Base-by-base conservation (phyloP, 2,329 filamentous ascomycete genomes). In the Cadophora luteo-olivacea region DNA sequence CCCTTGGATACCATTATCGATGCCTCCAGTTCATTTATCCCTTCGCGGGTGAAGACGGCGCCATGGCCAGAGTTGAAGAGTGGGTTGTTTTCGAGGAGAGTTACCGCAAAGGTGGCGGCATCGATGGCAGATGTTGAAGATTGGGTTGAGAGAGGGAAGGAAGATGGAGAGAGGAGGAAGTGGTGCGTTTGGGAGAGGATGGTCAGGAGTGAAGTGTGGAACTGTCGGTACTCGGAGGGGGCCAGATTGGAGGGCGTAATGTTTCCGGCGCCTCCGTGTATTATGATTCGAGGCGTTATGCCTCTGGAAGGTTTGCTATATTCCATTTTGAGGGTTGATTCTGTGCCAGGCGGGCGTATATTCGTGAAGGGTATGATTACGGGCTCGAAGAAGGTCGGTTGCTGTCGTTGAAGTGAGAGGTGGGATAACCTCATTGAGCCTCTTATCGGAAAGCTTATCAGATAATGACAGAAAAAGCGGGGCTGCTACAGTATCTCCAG, bases 21-120 rank as follows among this genome's bases (percentile, higher is more conserved):
- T 1, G 92, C 92, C 80, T 97, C 94, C 70, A 97, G 89, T 81
- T 97, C 92, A 78, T 94, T 94, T 70, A 89, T 86, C 22, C 94
- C 94, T 72, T 91, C 89, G 62, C 90, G 88, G 0, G 93, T 97
- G 79, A 97, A 97, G 24, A 97, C 93, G 62, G 93, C 92, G 64
- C 94, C 94, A 75, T 89, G 90, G 8, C 89, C 93, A 67, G 89
- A 89, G 81, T 97, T 97, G 85, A 96, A 97, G 4, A 97, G 86
- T 1, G 90, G 85, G 76, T 94, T 88, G 76, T 97, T 84, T 81
- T 97, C 94, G 19, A 97, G 86, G 32, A 90, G 84, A 0, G 84
- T 82, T 12, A 97, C 93, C 55, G 93, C 93, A 78, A 90, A 87
- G 1, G 91, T 90, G 1, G 92, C 93, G 0, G 89, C 86, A 66